Base-by-base conservation (phyloP, 345 rosid species). In the Lepidium aucheri region DNA sequence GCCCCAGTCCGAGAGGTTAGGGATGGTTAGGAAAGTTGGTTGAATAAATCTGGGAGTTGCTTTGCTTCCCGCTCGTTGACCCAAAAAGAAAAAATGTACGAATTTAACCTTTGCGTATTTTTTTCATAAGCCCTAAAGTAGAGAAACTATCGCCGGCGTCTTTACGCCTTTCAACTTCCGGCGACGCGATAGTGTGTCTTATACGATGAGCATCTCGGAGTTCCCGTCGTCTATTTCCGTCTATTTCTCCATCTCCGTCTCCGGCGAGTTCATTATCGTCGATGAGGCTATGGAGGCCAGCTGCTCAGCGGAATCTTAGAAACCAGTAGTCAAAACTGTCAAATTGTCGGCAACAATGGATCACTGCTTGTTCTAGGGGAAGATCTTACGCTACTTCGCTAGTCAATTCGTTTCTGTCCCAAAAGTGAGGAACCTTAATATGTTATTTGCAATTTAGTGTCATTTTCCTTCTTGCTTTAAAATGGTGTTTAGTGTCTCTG, bases 261-360 rank as follows among this genome's bases (percentile, higher is more conserved):
- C 66, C 77, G 36, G 71, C 81, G 34, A 78, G 64, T 59, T 70
- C 74, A 6, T 51, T 86, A 7, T 82, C 86, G 0, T 76, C 72
- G 53, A 53, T 73, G 55, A 82, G 97, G 74, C 83, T 86, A 20
- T 94, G 97, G 99, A 86, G 86, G 64, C 89, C 95, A 46, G 82
- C 92, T 44, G 90, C 99, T 16, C 97, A 88, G 79, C 77, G 96
- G 6, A 90, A 90, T 68, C 72, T 94, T 43, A 83, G 97, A 69
- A 90, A 94, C 63, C 97, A 90, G 33, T 93, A 97, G 99, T 84
- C 96, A 42, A 86, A 82, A 58, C 49, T 94, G 58, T 79, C 84
- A 3, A 78, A 81, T 11, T 71, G n/a, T 56, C 77, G 84, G 55
- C 77, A 85, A 46, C 74, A 80, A 32, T 94, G 97, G 99, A 34